Evolutionary conservation across 2,329 filamentous ascomycete genomes (phyloP), one percentile per base, ranked within the genome.

Genomic region (Cladosporium sp.): DNA sequence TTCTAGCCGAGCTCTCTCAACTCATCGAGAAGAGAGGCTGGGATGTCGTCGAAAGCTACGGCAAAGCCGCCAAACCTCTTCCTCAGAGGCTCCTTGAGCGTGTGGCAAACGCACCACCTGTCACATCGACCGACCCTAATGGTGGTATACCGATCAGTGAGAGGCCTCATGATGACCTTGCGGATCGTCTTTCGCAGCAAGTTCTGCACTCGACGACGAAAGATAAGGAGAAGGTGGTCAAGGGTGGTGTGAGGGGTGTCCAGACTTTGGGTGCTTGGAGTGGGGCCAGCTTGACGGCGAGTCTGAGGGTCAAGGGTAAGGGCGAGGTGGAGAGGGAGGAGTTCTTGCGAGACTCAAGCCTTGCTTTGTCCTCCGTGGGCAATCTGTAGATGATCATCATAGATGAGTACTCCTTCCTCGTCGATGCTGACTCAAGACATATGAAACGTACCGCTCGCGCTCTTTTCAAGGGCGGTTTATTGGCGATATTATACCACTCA

Each of bases 231-330:
- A 78, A 75, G 4, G 68, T 75, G 5, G 74, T 87, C 1, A 85
- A 86, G 47, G 90, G 90, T 2, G 79, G 82, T 32, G 80, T 93
- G 47, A 84, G 91, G 30, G 88, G 85, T 2, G 80, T 92, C 1
- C 87, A 91, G 68, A 88, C 88, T 0, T 78, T 93, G 1, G 91
- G 91, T 0, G 81, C 90, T 1, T 94, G 91, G 90, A 85, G 86
- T 24, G 91, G 91, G 12, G 91, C 88, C 3, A 92, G 90, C 74
- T 74, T 94, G 64, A 79, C 90, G 21, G 86, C 88, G 2, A 87
- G 89, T 70, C 80, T 93, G 66, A 89, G 89, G 65, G 82, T 92
- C 4, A 86, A 87, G 41, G 87, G 90, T 1, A 84, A 92, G 62
- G 88, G 89, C 2, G 86, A 88, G 34, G 81, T 93, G 24, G 91